phyloP scores from a whole-genome alignment of 1,284 basidiomycete genomes.

The Earliella scabrosa region DNA sequence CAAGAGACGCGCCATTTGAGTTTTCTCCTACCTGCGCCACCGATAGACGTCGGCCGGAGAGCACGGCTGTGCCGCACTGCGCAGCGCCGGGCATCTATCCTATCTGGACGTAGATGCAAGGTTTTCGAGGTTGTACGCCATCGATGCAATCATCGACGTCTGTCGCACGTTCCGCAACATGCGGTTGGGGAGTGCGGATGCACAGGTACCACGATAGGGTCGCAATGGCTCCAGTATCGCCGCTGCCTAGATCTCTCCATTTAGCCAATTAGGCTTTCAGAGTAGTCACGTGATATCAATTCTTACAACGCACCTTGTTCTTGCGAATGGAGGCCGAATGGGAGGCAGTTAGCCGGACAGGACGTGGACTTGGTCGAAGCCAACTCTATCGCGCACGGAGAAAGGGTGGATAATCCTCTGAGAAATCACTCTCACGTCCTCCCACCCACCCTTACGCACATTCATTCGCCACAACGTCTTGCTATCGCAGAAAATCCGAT shows the following conservation, averaged over 20 bases:
- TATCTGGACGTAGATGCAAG: slow-evolving; percentile 12
- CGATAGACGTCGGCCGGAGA: slow-evolving; percentile 12
- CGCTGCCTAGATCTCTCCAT: slow-evolving; percentile 17
- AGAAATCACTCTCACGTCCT: slow-evolving; percentile 20
- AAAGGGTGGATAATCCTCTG: slow-evolving; percentile 29
- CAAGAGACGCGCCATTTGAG: slow-evolving; percentile 3
- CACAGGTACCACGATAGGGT: slow-evolving; percentile 14
- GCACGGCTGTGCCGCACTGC: slow-evolving; percentile 4
- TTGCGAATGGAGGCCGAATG: neutral
- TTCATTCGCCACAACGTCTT: slow-evolving; percentile 19
- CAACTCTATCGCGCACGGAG: slow-evolving; percentile 24
- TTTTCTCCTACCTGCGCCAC: slow-evolving; percentile 5
- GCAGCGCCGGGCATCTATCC: slow-evolving; percentile 11
- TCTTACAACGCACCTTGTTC: slow-evolving; percentile 17
- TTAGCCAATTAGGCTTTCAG: slow-evolving; percentile 29
- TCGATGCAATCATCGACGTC: slow-evolving; percentile 14
- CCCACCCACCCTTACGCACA: slow-evolving; percentile 17
- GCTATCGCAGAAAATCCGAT: slow-evolving; percentile 25
- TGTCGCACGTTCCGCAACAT: slow-evolving; percentile 17
- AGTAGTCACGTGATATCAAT: slow-evolving; percentile 18
- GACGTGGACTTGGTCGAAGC: slow-evolving; percentile 9
- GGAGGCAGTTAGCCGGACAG: slow-evolving; percentile 12
- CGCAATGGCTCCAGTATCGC: slow-evolving; percentile 12
- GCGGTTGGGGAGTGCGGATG: slow-evolving; percentile 4
- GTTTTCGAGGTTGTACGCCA: slow-evolving; percentile 14